Percentiles rank a stretch among this genome's conserved stretches.
phyloP scores from a whole-genome alignment of 1,139 yeast species.

The Torulaspora globosa region DNA sequence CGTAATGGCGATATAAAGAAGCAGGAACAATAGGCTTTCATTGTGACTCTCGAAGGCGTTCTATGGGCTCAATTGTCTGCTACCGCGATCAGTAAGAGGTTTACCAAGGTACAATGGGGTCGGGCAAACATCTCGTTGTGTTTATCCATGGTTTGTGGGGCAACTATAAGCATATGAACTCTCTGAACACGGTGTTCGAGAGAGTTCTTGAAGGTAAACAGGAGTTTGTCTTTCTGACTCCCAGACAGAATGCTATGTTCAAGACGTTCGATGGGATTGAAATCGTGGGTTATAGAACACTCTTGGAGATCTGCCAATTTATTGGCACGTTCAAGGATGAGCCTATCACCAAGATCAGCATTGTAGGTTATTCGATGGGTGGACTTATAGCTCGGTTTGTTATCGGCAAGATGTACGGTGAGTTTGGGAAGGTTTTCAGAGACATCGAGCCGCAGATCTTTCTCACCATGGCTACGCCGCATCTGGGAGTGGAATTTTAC shows the following conservation, averaged over 20 bases:
- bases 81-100: background rate
- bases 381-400: conserved; percentile 59
- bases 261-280: conserved; percentile 83
- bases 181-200: conserved; percentile 52
- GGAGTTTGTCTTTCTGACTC: conserved; percentile 54
- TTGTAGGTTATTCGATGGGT: conserved; percentile 54
- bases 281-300: conserved; percentile 63
- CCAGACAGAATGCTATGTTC: conserved; percentile 67
- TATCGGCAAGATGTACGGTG: conserved; percentile 48
- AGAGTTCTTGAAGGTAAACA: conserved; percentile 42
- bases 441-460: conserved; percentile 59
- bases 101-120: conserved; percentile 11
- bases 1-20: background rate
- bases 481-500: conserved; percentile 61
- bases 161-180: conserved; percentile 64
- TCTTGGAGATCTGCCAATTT: conserved; percentile 56
- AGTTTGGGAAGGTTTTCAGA: conserved; percentile 50
- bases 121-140: conserved; percentile 61
- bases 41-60: background rate
- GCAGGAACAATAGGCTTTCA: too few species aligned
- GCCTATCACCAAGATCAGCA: conserved; percentile 43
- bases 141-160: conserved; percentile 92
- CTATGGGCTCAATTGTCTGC: background rate
- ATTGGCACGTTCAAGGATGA: conserved; percentile 42
- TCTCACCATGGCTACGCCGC: conserved; percentile 89